A percentile compares a stretch with the other conserved stretches of the same genome.
These are phyloP conservation scores for Candida dubliniensis DNA, from an alignment of 1,139 yeast genomes.

Conservation along the genomic window DNA sequence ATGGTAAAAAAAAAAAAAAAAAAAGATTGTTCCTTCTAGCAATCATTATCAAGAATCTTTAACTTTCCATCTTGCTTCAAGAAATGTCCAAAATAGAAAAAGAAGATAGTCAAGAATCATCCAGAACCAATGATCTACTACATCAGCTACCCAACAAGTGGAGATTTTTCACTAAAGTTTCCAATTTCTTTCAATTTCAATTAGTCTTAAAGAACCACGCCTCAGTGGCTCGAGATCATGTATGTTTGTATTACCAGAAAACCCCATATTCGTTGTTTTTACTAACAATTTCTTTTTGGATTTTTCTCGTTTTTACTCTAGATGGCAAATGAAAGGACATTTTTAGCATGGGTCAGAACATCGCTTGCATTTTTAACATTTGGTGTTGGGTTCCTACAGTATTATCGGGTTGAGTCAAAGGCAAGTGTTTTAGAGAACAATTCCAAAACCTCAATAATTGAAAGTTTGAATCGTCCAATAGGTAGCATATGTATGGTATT, in stretches of 20 bases:
- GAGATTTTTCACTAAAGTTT: neutral
- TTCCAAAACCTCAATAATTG: conserved; percentile 11
- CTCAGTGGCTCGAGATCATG: conserved; percentile 37
- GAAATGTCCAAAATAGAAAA: too few species aligned
- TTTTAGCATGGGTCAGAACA: conserved; percentile 37
- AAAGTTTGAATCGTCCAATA: conserved; percentile 23
- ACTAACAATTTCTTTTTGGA: conserved; percentile 17
- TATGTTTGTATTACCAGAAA: conserved; percentile 17
- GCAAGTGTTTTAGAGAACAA: conserved; percentile 4
- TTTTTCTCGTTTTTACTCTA: conserved; percentile 7
- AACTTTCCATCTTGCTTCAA: too few species aligned
- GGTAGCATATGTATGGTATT: conserved; percentile 23
- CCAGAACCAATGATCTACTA: too few species aligned
- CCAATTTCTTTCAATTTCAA: conserved; percentile 5
- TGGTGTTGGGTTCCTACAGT: conserved; percentile 33
- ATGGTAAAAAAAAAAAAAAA: too few species aligned
- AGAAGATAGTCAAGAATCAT: too few species aligned
- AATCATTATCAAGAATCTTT: too few species aligned
- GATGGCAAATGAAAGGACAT: conserved; percentile 43
- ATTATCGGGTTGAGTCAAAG: conserved; percentile 26
- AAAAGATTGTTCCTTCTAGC: too few species aligned
- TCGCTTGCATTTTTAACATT: conserved; percentile 29
- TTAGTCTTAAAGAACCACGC: conserved; percentile 25
- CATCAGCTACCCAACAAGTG: neutral
- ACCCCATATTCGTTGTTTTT: neutral